A percentile compares a stretch with the other conserved stretches of the same genome.
These are phyloP conservation scores for Claviceps humidiphila DNA, from an alignment of 2,329 filamentous ascomycete genomes.

Conservation along the genomic window DNA sequence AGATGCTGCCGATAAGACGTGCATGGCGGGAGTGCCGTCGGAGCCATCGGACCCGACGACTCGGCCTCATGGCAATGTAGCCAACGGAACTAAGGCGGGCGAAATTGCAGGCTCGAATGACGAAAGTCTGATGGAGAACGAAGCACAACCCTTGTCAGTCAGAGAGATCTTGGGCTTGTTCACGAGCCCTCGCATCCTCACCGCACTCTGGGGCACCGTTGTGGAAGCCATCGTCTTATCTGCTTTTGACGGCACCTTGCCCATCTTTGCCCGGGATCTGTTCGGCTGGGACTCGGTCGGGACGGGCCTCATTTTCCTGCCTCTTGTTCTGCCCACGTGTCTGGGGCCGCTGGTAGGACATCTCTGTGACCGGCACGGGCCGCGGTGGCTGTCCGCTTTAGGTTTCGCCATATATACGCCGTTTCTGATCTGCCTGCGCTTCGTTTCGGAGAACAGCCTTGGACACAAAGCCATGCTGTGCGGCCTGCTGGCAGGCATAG, in stretches of 20 bases:
- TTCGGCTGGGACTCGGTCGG: constrained; percentile 22
- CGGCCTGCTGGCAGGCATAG: constrained; percentile 18
- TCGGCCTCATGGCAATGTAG: too few relatives aligned
- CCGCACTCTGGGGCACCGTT: constrained; percentile 22
- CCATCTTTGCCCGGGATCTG: constrained; percentile 15
- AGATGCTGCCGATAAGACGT: neutral
- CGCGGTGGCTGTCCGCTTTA: constrained; percentile 20
- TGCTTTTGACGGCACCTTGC: constrained; percentile 22
- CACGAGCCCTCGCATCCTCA: constrained; percentile 18
- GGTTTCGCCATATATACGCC: constrained; percentile 21
- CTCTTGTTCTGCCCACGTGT: constrained; percentile 18
- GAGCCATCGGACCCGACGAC: neutral
- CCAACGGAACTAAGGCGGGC: too few relatives aligned
- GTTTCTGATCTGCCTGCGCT: constrained; percentile 20
- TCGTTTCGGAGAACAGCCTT: constrained; percentile 18
- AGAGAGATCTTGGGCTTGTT: constrained; percentile 15
- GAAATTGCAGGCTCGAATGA: neutral
- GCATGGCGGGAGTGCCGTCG: neutral
- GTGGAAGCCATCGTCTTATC: constrained; percentile 19
- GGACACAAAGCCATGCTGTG: constrained; percentile 19
- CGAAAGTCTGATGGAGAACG: neutral
- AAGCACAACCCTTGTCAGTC: neutral
- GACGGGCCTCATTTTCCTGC: constrained; percentile 22
- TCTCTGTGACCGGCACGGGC: constrained; percentile 20
- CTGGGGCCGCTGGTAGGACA: constrained; percentile 18